A percentile compares a stretch with the other conserved stretches of the same genome.
These are phyloP conservation scores for Cryphonectria naterciae DNA, from an alignment of 2,329 filamentous ascomycete species.

Conservation along the genomic window DNA sequence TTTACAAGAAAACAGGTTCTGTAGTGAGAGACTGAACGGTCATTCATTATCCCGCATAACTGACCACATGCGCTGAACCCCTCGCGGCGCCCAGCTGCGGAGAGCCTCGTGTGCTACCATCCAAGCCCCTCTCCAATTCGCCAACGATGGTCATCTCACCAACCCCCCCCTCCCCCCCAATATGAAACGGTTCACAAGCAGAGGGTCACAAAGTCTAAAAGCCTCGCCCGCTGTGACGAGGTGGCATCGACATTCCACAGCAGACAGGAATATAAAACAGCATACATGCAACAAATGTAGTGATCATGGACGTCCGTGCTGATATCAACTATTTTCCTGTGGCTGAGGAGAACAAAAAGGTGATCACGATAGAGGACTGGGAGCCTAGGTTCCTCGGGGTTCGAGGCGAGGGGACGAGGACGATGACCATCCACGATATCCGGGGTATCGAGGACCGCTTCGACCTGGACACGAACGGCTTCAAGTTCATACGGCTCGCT, in stretches of 20 bases:
- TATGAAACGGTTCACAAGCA: background rate
- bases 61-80: background rate
- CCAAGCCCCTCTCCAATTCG: background rate
- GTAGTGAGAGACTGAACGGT: background rate
- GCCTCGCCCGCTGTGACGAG: background rate
- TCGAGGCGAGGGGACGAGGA: constrained; percentile 7
- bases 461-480: constrained; percentile 16
- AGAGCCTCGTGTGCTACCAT: background rate
- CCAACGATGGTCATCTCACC: background rate
- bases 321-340: constrained; percentile 22
- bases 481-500: constrained; percentile 18
- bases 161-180: no score
- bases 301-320: constrained; percentile 5
- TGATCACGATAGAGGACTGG: constrained; percentile 16
- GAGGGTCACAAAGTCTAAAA: background rate
- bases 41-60: background rate
- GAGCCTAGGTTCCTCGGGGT: constrained; percentile 10
- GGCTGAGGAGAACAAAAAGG: background rate
- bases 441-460: constrained; percentile 17
- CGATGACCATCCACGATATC: constrained; percentile 14
- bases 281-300: background rate
- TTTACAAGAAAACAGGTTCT: background rate
- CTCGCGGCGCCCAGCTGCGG: background rate
- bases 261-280: background rate
- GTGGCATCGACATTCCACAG: background rate